A percentile compares a stretch with the other conserved stretches of the same genome.
These are phyloP conservation scores for Exophiala viscosa DNA, from an alignment of 2,329 filamentous ascomycete genomes.

Conservation along the genomic window DNA sequence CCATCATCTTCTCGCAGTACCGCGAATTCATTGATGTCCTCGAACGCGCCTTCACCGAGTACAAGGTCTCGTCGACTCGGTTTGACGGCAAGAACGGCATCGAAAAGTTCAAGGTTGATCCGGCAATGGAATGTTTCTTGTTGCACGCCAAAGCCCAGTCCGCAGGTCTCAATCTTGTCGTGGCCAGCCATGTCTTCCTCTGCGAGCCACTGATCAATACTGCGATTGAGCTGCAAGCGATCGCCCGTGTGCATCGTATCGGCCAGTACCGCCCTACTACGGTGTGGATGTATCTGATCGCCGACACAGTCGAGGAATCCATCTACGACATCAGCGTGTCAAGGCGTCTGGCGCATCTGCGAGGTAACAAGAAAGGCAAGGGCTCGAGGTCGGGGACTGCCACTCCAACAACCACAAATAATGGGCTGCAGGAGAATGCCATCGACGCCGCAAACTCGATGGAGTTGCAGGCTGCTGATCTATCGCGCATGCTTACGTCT, in stretches of 20 bases:
- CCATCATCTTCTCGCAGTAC: slow-evolving; percentile 92
- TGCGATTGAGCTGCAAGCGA: slow-evolving; percentile 88
- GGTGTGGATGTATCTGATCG: slow-evolving; percentile 92
- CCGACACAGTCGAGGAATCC: slow-evolving; percentile 83
- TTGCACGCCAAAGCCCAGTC: slow-evolving; percentile 85
- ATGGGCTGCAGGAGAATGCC: slow-evolving; percentile 50
- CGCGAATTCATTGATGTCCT: slow-evolving; percentile 75
- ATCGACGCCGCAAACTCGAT: slow-evolving; percentile 82
- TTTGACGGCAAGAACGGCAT: slow-evolving; percentile 69
- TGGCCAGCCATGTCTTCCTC: slow-evolving; percentile 89
- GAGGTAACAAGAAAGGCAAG: slow-evolving; percentile 32
- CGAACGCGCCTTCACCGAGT: slow-evolving; percentile 63
- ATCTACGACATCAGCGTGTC: slow-evolving; percentile 84
- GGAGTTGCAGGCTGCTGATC: slow-evolving; percentile 70
- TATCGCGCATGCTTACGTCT: slow-evolving; percentile 68
- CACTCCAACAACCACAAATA: slow-evolving; percentile 22
- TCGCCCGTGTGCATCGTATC: slow-evolving; percentile 91
- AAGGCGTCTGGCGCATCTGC: slow-evolving; percentile 73
- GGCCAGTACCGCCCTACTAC: slow-evolving; percentile 84
- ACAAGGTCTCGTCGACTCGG: slow-evolving; percentile 69
- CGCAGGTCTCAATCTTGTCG: slow-evolving; percentile 84
- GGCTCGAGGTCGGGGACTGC: slow-evolving; percentile 25
- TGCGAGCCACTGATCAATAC: slow-evolving; percentile 93
- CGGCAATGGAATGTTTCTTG: slow-evolving; percentile 73
- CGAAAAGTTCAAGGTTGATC: slow-evolving; percentile 70